A percentile compares a stretch with the other conserved stretches of the same genome.
phyloP scores from a whole-genome alignment of 2,329 filamentous ascomycete species.

The Talaromyces albobiverticillius region DNA sequence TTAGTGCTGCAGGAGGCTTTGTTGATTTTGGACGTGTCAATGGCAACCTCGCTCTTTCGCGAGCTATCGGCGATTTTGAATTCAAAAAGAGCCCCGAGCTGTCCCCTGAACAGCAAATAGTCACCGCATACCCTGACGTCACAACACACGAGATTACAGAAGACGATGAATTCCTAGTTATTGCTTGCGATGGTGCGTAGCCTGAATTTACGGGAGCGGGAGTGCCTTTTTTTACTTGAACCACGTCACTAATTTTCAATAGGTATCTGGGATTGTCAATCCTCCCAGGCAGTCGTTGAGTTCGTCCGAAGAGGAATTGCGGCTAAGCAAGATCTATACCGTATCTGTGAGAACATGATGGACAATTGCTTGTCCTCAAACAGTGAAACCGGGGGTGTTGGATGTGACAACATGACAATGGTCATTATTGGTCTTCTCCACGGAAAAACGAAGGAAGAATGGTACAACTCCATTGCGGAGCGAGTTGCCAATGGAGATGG shows the following conservation, averaged over 20 bases:
- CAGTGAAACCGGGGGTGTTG: conserved; percentile 95
- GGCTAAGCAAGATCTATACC: conserved; percentile 88
- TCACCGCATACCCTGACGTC: conserved; percentile 94
- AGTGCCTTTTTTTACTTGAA: not conserved
- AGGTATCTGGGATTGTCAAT: conserved; percentile 99
- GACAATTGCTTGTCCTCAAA: conserved; percentile 98
- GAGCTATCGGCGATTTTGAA: conserved; percentile 97
- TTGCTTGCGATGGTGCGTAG: conserved; percentile 82
- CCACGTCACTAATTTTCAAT: conserved; percentile 1
- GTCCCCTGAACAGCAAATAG: conserved; percentile 96
- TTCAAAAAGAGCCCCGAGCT: conserved; percentile 99
- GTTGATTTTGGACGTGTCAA: conserved; percentile 99
- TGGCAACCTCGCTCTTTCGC: conserved; percentile 92
- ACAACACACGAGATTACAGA: conserved; percentile 84
- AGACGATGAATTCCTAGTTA: conserved; percentile 92
- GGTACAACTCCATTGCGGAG: conserved; percentile 94
- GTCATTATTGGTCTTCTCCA: conserved; percentile 81
- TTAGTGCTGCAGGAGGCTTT: conserved; percentile 92
- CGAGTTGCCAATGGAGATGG: conserved; percentile 95
- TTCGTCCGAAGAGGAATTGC: conserved; percentile 96
- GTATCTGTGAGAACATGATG: conserved; percentile 99
- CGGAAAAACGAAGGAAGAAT: conserved; percentile 92
- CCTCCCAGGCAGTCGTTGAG: conserved; percentile 93
- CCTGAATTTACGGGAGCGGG: not conserved
- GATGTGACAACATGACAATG: conserved; percentile 99